These are phyloP conservation scores for Quillaja saponaria DNA, from an alignment of 306 rosid species.

Conservation along the genomic window DNA sequence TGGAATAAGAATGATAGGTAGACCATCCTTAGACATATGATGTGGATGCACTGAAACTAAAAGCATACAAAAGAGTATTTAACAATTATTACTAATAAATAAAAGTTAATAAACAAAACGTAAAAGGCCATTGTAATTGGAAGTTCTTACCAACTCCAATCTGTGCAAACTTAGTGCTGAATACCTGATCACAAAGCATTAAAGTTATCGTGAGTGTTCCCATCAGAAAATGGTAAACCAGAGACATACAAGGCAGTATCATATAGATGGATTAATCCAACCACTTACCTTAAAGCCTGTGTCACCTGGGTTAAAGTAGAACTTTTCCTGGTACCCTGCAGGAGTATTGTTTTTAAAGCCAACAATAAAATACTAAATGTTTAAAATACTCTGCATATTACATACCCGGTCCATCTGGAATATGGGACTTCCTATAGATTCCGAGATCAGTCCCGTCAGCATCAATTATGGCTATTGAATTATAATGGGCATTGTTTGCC, in stretches of 20 bases:
- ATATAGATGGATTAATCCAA: slow-evolving; percentile 14
- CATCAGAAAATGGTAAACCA: slow-evolving; percentile 20
- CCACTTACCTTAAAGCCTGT: slow-evolving; percentile 90
- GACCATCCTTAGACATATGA: slow-evolving; percentile 2
- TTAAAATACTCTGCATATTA: slow-evolving; percentile 8
- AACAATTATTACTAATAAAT: slow-evolving; percentile 5
- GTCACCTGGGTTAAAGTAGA: slow-evolving; percentile 95
- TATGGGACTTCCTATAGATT: slow-evolving; percentile 91
- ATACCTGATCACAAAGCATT: slow-evolving; percentile 62
- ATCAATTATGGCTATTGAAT: slow-evolving; percentile 81
- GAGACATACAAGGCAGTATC: slow-evolving; percentile 14
- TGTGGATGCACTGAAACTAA: slow-evolving; percentile 5
- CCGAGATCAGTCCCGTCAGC: slow-evolving; percentile 98
- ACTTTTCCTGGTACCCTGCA: slow-evolving; percentile 95
- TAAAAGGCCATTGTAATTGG: slow-evolving; percentile 10
- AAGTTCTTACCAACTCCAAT: slow-evolving; percentile 83
- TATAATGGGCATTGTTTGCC: slow-evolving; percentile 95
- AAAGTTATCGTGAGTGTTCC: slow-evolving; percentile 27
- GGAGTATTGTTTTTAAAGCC: not conserved
- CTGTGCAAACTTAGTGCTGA: slow-evolving; percentile 81
- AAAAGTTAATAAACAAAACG: slow-evolving; percentile 1
- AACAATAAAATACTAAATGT: not conserved
- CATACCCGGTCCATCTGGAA: slow-evolving; percentile 94
- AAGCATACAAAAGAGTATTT: slow-evolving; percentile 4
- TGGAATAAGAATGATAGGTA: slow-evolving; percentile 1